Evolutionary conservation across 495 filamentous ascomycete genomes (phyloP).

Genomic region (Ascodesmis nigricans): DNA sequence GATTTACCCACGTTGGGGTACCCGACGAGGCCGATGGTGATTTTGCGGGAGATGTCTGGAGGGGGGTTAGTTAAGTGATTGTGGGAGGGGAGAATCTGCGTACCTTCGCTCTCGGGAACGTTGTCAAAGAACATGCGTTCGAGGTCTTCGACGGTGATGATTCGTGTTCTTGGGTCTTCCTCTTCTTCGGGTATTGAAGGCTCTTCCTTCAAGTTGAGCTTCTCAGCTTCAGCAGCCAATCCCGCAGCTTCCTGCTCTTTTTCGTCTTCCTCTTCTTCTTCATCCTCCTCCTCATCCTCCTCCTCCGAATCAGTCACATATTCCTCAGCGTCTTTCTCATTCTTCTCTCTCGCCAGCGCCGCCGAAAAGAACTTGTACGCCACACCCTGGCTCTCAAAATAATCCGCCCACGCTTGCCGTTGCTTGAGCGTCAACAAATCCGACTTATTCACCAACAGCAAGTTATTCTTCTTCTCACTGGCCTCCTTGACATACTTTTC

Average conservation of each 20-base stretch:
- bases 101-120: conserved; percentile 35
- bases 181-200: conserved; percentile 9
- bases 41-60: conserved; percentile 35
- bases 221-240: conserved; percentile 9
- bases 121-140: conserved; percentile 70
- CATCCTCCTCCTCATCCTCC: conserved; percentile 26
- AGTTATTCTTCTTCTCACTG: conserved; percentile 64
- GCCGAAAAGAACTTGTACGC: conserved; percentile 93
- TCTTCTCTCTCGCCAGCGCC: conserved; percentile 65
- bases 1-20: conserved; percentile 99
- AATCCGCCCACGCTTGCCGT: conserved; percentile 64
- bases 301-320: conserved; percentile 28
- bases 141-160: conserved; percentile 76
- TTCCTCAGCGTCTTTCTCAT: conserved; percentile 39
- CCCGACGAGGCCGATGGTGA: conserved; percentile 80
- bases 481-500: conserved; percentile 90
- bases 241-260: conserved; percentile 7
- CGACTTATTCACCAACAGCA: conserved; percentile 93
- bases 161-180: conserved; percentile 45
- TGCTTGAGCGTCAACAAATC: conserved; percentile 95
- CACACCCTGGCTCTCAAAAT: conserved; percentile 62
- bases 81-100: conserved; percentile 17
- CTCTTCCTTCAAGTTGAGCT: conserved; percentile 6
- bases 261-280: conserved; percentile 10
- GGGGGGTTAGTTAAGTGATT: too few relatives aligned